Conservation (phyloP, 2,329 filamentous ascomycete genomes). For the Sporothrix mexicana region DNA sequence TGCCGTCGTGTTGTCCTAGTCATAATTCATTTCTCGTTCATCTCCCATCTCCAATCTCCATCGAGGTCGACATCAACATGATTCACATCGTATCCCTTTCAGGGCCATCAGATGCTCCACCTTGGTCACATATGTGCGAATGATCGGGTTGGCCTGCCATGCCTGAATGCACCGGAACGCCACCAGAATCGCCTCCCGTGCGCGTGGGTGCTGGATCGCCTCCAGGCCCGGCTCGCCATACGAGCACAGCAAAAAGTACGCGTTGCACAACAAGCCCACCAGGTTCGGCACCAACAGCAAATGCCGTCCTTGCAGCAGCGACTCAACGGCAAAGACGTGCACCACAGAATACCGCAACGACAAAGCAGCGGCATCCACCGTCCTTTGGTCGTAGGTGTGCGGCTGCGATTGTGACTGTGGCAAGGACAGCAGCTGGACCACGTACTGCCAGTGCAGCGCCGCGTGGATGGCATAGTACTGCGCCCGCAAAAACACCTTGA, state of each 20-base stretch:
- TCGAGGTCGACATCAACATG: no score
- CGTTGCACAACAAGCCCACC: conserved; percentile 33
- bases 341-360: conserved; percentile 31
- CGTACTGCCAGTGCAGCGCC: conserved; percentile 38
- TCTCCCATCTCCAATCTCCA: no score
- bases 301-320: conserved; percentile 36
- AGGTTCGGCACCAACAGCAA: conserved; percentile 37
- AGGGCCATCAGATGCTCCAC: conserved; percentile 11
- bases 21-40: background rate
- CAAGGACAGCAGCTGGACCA: conserved; percentile 35
- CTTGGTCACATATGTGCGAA: background rate
- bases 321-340: conserved; percentile 37
- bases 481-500: conserved; percentile 35
- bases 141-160: conserved; percentile 11
- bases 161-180: conserved; percentile 12
- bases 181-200: background rate
- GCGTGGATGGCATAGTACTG: conserved; percentile 39
- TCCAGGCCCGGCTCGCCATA: conserved; percentile 31
- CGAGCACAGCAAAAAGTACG: conserved; percentile 36
- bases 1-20: background rate
- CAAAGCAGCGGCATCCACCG: background rate
- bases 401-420: background rate
- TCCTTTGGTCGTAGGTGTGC: background rate
- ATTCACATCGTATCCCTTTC: background rate
- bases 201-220: conserved; percentile 30